Evolutionary conservation across 768 basidiomycete species (phyloP).

Genomic region (Suillus lakei): DNA sequence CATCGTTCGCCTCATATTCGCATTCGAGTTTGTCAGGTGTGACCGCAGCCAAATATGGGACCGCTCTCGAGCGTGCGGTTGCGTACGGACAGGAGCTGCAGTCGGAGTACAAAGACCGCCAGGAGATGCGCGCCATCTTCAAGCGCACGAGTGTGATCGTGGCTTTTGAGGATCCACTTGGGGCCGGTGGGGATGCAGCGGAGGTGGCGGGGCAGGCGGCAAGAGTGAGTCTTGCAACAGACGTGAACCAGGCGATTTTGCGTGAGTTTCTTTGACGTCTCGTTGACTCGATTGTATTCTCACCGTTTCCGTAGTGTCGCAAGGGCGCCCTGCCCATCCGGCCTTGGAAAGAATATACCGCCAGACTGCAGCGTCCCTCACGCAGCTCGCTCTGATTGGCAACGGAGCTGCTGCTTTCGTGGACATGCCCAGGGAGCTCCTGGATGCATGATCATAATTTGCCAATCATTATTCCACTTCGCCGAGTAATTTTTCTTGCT

Average conservation of each 20-base stretch:
- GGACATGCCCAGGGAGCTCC: constrained; percentile 76
- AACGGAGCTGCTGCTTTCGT: constrained; percentile 81
- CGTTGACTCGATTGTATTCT: constrained; percentile 4
- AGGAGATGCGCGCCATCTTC: constrained; percentile 68
- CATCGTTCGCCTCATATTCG: constrained; percentile 33
- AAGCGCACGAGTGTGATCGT: constrained; percentile 80
- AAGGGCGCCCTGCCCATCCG: constrained; percentile 72
- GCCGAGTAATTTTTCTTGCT: background rate
- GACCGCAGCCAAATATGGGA: constrained; percentile 50
- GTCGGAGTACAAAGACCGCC: constrained; percentile 67
- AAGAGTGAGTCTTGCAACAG: constrained; percentile 67
- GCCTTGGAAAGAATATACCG: constrained; percentile 79
- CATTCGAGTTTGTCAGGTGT: constrained; percentile 27
- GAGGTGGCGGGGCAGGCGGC: constrained; percentile 73
- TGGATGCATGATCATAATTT: constrained; percentile 45
- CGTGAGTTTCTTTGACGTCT: constrained; percentile 50
- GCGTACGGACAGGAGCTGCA: constrained; percentile 75
- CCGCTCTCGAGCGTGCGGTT: constrained; percentile 67
- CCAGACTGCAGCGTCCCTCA: constrained; percentile 68
- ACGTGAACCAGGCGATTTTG: constrained; percentile 82
- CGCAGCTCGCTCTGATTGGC: constrained; percentile 74
- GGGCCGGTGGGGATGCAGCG: constrained; percentile 65
- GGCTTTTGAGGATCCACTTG: constrained; percentile 76
- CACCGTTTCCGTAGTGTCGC: constrained; percentile 59
- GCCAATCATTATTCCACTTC: background rate